Conservation (phyloP, 306 rosid species). For the Cicer judaicum region DNA sequence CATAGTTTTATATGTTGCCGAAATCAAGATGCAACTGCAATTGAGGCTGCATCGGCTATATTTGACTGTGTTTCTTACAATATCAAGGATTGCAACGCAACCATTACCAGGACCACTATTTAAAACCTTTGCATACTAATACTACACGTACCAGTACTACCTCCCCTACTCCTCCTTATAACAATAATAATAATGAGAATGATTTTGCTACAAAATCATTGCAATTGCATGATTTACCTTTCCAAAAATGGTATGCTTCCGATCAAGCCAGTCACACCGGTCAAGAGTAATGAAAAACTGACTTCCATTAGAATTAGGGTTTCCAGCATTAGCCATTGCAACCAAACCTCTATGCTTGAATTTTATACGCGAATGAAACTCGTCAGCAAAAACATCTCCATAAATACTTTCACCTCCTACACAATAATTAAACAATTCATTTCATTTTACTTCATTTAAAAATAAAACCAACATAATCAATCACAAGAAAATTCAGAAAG, state of each 20-base stretch:
- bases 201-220: slow-evolving; percentile 13
- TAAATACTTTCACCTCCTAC: slow-evolving; percentile 90
- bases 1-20: not conserved
- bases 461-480: not conserved
- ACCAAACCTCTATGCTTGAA: slow-evolving; percentile 92
- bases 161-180: not conserved
- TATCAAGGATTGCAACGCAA: not conserved
- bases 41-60: not conserved
- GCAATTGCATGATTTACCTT: slow-evolving; percentile 57
- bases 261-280: slow-evolving; percentile 81
- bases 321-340: slow-evolving; percentile 87
- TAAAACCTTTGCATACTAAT: not conserved
- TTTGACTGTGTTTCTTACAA: not conserved
- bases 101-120: not conserved
- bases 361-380: slow-evolving; percentile 87
- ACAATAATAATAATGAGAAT: not conserved
- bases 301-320: slow-evolving; percentile 81
- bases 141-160: not conserved
- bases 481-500: slow-evolving; percentile 7
- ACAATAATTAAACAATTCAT: slow-evolving; percentile 1
- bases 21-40: not conserved
- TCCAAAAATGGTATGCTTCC: slow-evolving; percentile 84
- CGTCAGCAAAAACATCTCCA: slow-evolving; percentile 77
- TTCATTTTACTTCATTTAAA: not conserved
- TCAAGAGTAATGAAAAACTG: slow-evolving; percentile 83